Percentiles rank a stretch among this genome's conserved stretches.
Evolutionary conservation across 2,329 filamentous ascomycete species (phyloP).

Genomic region (Fusarium scirpi): DNA sequence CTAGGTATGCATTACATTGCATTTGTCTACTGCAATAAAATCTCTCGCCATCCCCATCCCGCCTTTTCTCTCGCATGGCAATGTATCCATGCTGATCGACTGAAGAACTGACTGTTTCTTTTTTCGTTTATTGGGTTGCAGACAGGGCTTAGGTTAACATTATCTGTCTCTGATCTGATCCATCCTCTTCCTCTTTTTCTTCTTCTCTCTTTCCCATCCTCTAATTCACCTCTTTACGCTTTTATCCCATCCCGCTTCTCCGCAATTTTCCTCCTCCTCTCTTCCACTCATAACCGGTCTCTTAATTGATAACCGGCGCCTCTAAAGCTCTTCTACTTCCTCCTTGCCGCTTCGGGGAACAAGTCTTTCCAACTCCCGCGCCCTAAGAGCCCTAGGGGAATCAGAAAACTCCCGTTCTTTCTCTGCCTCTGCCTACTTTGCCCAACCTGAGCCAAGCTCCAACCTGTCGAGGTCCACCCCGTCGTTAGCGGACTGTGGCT

Average conservation of each 20-base stretch:
- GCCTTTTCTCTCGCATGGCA: constrained; percentile 37
- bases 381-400: constrained; percentile 21
- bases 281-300: constrained; percentile 10
- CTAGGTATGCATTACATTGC: constrained; percentile 23
- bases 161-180: neutral
- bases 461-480: constrained; percentile 25
- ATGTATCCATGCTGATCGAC: neutral
- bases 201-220: constrained; percentile 4
- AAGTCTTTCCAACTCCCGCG: constrained; percentile 32
- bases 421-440: constrained; percentile 15
- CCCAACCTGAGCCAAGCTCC: constrained; percentile 19
- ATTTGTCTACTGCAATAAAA: constrained; percentile 34
- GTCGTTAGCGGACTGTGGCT: constrained; percentile 35
- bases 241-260: constrained; percentile 6
- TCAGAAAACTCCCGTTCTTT: constrained; percentile 13
- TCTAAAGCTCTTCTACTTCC: neutral
- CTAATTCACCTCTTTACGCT: neutral
- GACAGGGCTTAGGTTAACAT: constrained; percentile 5
- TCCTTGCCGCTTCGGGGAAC: constrained; percentile 25
- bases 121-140: constrained; percentile 28
- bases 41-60: constrained; percentile 40
- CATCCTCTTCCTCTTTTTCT: neutral
- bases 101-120: constrained; percentile 22
- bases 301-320: constrained; percentile 24
- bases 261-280: neutral